Conservation (phyloP, 768 basidiomycete species). For the Rubroboletus satanas region DNA sequence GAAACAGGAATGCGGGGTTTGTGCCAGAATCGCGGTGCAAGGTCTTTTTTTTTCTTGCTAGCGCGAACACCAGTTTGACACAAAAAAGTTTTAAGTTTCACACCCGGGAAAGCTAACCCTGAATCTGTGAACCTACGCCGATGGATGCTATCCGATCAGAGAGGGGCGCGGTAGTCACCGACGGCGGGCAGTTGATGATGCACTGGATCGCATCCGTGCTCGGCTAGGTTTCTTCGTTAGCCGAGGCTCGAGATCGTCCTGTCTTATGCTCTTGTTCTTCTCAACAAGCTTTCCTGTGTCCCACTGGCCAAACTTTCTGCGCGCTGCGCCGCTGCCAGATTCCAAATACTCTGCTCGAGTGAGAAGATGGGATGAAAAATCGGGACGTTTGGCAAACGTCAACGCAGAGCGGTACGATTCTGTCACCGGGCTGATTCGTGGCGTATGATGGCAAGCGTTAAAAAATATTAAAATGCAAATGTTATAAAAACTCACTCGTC, state of each 20-base stretch:
- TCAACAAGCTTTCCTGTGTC: conserved; percentile 30
- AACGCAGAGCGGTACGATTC: conserved; percentile 63
- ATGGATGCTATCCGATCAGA: conserved; percentile 2
- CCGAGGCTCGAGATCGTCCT: conserved; percentile 25
- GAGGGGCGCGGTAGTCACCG: conserved; percentile 18
- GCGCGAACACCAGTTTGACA: not conserved
- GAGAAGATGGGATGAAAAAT: conserved; percentile 52
- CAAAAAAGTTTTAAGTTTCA: conserved; percentile 1
- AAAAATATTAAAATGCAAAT: not conserved
- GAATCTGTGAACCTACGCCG: conserved; percentile 11
- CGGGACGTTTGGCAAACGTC: conserved; percentile 50
- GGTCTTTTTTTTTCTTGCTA: not conserved
- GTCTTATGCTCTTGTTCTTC: conserved; percentile 20
- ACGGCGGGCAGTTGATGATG: conserved; percentile 24
- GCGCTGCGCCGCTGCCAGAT: conserved; percentile 68
- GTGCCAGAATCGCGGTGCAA: not conserved
- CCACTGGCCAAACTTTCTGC: conserved; percentile 72
- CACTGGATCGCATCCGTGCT: conserved; percentile 20
- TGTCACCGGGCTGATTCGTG: conserved; percentile 51
- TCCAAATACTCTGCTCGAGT: conserved; percentile 85
- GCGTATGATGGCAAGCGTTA: conserved; percentile 1
- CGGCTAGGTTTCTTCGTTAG: conserved; percentile 28
- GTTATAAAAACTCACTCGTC: conserved; percentile 55
- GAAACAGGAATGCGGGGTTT: conserved; percentile 6
- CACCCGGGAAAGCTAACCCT: conserved; percentile 15